Evolutionary conservation across 768 basidiomycete genomes (phyloP).

Genomic region (Cubamyces lactineus): DNA sequence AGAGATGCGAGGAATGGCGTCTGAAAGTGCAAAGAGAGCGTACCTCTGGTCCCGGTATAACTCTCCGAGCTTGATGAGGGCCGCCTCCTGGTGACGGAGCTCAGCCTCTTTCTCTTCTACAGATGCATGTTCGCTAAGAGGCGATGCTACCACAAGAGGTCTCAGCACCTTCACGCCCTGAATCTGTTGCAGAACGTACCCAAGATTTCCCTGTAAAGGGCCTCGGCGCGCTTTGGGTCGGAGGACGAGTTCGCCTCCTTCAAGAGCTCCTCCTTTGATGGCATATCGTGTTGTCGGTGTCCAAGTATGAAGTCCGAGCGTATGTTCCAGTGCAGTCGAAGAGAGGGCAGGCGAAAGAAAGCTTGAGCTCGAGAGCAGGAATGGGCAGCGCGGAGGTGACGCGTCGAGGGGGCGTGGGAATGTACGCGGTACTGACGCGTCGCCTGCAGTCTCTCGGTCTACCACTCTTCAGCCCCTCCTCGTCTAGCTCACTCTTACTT

Average conservation of each 20-base stretch:
- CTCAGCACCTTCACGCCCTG: background rate
- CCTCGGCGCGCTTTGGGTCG: slow-evolving; percentile 66
- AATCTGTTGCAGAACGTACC: slow-evolving; percentile 34
- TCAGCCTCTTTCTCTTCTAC: slow-evolving; percentile 53
- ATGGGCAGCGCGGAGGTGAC: slow-evolving; percentile 30
- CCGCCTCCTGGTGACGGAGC: slow-evolving; percentile 81
- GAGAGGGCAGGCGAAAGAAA: background rate
- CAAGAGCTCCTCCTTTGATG: slow-evolving; percentile 49
- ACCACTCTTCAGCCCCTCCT: background rate
- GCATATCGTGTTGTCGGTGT: slow-evolving; percentile 11
- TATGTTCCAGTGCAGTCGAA: background rate
- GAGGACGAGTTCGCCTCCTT: slow-evolving; percentile 57
- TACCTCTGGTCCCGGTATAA: slow-evolving; percentile 87
- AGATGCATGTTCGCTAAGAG: slow-evolving; percentile 20
- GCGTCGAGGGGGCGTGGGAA: slow-evolving; percentile 39
- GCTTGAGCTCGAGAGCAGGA: background rate
- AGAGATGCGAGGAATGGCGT: background rate
- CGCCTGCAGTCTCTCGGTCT: slow-evolving; percentile 21
- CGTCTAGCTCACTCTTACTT: slow-evolving; percentile 6
- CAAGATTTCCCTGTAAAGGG: slow-evolving; percentile 75
- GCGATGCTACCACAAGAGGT: slow-evolving; percentile 6
- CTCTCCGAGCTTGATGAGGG: slow-evolving; percentile 83
- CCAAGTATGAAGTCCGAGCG: too few species aligned
- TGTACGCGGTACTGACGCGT: slow-evolving; percentile 39
- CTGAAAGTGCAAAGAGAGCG: slow-evolving; percentile 27